A percentile compares a stretch with the other conserved stretches of the same genome.
phyloP scores from a whole-genome alignment of 2,329 filamentous ascomycete genomes.

The Trematosphaeria pertusa region DNA sequence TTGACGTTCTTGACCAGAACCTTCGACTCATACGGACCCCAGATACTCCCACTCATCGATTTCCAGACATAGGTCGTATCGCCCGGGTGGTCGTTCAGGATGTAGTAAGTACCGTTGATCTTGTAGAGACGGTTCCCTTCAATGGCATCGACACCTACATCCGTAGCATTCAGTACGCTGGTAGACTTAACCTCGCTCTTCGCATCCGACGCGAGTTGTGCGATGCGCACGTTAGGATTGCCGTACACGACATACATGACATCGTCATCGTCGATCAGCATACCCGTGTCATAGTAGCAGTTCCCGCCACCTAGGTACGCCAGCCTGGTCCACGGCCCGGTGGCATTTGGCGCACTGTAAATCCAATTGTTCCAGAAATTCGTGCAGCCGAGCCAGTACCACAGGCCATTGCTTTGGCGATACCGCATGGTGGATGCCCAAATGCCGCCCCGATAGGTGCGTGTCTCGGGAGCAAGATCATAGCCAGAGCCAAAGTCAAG shows the following conservation, averaged over 20 bases:
- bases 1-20: conserved; percentile 49
- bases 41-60: conserved; percentile 53
- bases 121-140: conserved; percentile 64
- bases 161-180: conserved; percentile 46
- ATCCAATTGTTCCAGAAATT: conserved; percentile 62
- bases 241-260: conserved; percentile 63
- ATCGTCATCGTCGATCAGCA: conserved; percentile 63
- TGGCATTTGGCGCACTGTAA: conserved; percentile 53
- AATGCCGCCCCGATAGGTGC: conserved; percentile 59
- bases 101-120: conserved; percentile 60
- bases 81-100: conserved; percentile 55
- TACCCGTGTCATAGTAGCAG: conserved; percentile 63
- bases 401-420: conserved; percentile 52
- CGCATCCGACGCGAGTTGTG: conserved; percentile 57
- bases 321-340: conserved; percentile 45
- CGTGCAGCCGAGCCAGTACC: conserved; percentile 64
- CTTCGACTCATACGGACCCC: conserved; percentile 58
- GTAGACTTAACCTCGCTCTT: conserved; percentile 51
- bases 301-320: conserved; percentile 33
- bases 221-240: conserved; percentile 53
- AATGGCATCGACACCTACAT: conserved; percentile 44
- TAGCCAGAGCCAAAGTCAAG: conserved; percentile 46
- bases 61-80: conserved; percentile 55
- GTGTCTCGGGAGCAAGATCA: conserved; percentile 48
- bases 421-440: conserved; percentile 62